Base-by-base conservation (phyloP, 2,329 filamentous ascomycete species). In the Penicillium sp. region DNA sequence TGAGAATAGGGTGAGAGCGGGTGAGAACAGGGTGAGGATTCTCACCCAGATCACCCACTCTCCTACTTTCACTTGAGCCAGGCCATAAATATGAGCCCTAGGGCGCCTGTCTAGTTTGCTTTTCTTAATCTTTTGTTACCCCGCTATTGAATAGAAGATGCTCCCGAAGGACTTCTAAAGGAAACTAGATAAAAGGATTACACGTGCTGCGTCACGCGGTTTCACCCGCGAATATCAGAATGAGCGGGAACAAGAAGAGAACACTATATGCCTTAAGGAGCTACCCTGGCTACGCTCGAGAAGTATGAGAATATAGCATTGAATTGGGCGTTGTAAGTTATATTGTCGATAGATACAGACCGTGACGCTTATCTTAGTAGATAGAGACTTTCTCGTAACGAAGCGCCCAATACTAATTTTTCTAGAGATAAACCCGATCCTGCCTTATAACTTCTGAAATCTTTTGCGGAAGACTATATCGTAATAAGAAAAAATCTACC, bases 391-490 rank as follows among this genome's bases (percentile, higher is more conserved):
- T 56, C 57, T 43, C 35, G 49, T 11, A 53, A 53, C 24, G 35
- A 59, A 56, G 57, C 53, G 46, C 16, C 31, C 1, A 46, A 52
- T 36, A 24, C 52, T 2, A 59, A 59, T 22, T 53, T 59, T 39
- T 56, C 51, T 13, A 49, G 53, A 16, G n/a, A 53, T 24, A 11
- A 53, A 43, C 50, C 50, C 44, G 19, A 63, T 44, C 59, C 51
- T 0, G 54, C 58, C 2, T 54, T 54, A 1, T 11, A 62, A 22
- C 13, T 54, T 2, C 44, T 66, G 1, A 67, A 67, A 59, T 49
- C 19, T 13, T 66, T 67, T 19, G 46, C 37, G 14, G 55, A 67
- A 33, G 10, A 24, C 35, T 63, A 61, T 41, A 58, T 66, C 55
- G 22, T 22, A n/a, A 49, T 13, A 13, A 24, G 36, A 9, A 52